These are phyloP conservation scores for Cercophora scortea DNA, from an alignment of 495 filamentous ascomycete genomes.

Conservation along the genomic window DNA sequence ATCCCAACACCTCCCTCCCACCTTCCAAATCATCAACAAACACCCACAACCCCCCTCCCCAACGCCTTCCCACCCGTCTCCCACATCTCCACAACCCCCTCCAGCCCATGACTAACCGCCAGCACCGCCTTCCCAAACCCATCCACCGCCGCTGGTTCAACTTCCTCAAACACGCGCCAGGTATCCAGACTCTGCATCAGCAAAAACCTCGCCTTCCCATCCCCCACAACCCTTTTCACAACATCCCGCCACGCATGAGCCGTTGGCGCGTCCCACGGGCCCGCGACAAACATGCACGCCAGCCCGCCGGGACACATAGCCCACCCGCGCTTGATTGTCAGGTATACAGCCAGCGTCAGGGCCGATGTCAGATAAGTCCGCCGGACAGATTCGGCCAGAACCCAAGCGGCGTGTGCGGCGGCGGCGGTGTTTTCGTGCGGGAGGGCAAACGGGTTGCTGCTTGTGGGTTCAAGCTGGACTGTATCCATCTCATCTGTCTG, in stretches of 20 bases:
- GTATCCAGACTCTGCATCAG: conserved; percentile 11
- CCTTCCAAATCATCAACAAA: too few relatives aligned
- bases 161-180: conserved; percentile 10
- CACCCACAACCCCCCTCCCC: too few relatives aligned
- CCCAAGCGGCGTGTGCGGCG: conserved; percentile 26
- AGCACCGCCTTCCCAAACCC: conserved; percentile 16
- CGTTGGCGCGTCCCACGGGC: conserved; percentile 29
- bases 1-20: too few relatives aligned
- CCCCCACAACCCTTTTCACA: background rate
- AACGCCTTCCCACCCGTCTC: background rate
- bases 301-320: conserved; percentile 21
- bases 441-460: background rate
- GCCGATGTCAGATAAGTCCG: conserved; percentile 20
- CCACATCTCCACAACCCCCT: conserved; percentile 14
- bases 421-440: background rate
- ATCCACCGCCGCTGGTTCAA: conserved; percentile 15
- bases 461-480: background rate
- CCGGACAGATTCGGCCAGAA: conserved; percentile 28
- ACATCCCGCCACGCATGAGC: conserved; percentile 15
- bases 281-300: conserved; percentile 18
- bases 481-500: background rate
- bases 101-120: conserved; percentile 15
- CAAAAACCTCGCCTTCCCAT: conserved; percentile 4
- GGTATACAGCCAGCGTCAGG: conserved; percentile 18
- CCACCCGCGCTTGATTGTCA: conserved; percentile 25